Evolutionary conservation across 2,329 filamentous ascomycete species (phyloP).

Genomic region (Paraconiothyrium sp.): DNA sequence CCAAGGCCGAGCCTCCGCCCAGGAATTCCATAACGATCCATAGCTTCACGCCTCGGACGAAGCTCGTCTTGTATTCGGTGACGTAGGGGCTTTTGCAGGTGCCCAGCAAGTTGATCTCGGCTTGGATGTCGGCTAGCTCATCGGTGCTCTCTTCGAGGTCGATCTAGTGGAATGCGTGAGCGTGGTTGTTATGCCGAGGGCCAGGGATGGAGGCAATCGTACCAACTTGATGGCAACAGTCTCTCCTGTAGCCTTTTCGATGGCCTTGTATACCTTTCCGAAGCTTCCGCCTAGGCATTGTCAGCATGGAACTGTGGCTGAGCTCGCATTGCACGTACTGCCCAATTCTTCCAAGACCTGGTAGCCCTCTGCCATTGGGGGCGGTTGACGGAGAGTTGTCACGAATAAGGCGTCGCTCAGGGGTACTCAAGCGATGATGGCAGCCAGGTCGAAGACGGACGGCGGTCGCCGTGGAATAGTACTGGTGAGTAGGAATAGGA

Average conservation of each 20-base stretch:
- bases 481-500: constrained; percentile 42
- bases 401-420: constrained; percentile 32
- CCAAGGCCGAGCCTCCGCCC: constrained; percentile 92
- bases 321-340: constrained; percentile 66
- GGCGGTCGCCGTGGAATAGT: constrained; percentile 34
- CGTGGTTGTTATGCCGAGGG: neutral
- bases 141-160: constrained; percentile 98
- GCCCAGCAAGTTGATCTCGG: constrained; percentile 93
- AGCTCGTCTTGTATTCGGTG: constrained; percentile 95
- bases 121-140: constrained; percentile 97
- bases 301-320: constrained; percentile 24
- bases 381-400: constrained; percentile 27
- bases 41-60: constrained; percentile 93
- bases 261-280: constrained; percentile 95
- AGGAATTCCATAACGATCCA: constrained; percentile 99
- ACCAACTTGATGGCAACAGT: constrained; percentile 97
- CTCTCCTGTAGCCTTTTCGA: constrained; percentile 88
- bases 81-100: constrained; percentile 94
- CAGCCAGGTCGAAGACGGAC: constrained; percentile 37
- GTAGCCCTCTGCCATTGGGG: constrained; percentile 81
- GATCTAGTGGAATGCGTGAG: constrained; percentile 67
- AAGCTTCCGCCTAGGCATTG: constrained; percentile 81
- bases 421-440: constrained; percentile 19
- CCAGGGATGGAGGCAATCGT: constrained; percentile 47
- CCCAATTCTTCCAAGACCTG: constrained; percentile 96